These are phyloP conservation scores for Allantophomopsis lycopodina DNA, from an alignment of 2,329 filamentous ascomycete species.

Conservation along the genomic window DNA sequence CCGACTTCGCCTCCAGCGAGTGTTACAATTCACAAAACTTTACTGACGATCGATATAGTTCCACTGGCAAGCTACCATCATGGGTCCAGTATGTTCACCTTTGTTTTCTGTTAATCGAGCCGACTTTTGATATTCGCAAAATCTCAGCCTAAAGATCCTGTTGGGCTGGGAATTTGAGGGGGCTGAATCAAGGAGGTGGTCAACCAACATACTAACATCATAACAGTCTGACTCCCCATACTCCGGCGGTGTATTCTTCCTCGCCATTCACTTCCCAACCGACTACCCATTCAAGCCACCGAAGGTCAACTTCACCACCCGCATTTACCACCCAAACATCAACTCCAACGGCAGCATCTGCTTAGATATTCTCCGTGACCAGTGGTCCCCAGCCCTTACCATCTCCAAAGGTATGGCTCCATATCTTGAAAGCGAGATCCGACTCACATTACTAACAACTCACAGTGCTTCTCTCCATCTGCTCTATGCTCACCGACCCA, in stretches of 20 bases:
- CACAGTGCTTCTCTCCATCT: conserved; percentile 90
- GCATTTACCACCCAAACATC: conserved; percentile 99
- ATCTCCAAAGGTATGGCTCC: conserved; percentile 78
- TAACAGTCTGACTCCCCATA: conserved; percentile 85
- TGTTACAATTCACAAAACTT: no score
- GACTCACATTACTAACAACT: conserved; percentile 3
- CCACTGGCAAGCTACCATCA: conserved; percentile 99
- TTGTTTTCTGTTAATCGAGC: conserved; percentile 6
- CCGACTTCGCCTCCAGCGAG: no score
- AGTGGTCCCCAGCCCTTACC: conserved; percentile 97
- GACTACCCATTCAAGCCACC: conserved; percentile 99
- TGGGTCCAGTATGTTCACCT: conserved; percentile 76
- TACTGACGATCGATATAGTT: conserved; percentile 46
- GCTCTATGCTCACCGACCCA: conserved; percentile 98
- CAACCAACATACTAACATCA: conserved; percentile 8
- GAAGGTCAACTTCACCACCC: conserved; percentile 99
- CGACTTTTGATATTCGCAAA: not conserved
- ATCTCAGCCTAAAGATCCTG: no score
- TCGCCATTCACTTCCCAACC: conserved; percentile 97
- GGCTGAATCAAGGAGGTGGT: no score
- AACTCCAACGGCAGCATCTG: conserved; percentile 99
- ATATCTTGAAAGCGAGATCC: not conserved
- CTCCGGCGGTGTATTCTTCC: conserved; percentile 96
- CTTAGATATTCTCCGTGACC: conserved; percentile 93
- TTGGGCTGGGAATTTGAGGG: no score